Percentiles rank a stretch among this genome's conserved stretches.
These are phyloP conservation scores for Dendrothele bispora DNA, from an alignment of 768 basidiomycete genomes.

Conservation along the genomic window DNA sequence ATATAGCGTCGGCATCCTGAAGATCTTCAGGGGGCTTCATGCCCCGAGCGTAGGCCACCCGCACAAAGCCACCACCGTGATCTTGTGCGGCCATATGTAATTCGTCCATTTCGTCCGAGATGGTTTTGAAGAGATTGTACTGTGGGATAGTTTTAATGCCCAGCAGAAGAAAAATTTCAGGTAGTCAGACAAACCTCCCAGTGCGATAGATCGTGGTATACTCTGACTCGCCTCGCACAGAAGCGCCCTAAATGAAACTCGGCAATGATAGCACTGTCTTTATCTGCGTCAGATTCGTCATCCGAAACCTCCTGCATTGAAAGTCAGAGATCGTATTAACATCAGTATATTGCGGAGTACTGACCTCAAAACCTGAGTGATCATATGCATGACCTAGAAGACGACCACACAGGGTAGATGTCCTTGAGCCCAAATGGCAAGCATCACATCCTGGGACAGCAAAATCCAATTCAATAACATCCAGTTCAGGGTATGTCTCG, in stretches of 20 bases:
- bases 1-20: slow-evolving; percentile 72
- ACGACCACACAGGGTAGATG: slow-evolving; percentile 62
- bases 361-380: slow-evolving; percentile 63
- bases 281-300: slow-evolving; percentile 19
- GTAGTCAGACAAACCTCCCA: slow-evolving; percentile 70
- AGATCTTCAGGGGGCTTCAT: slow-evolving; percentile 64
- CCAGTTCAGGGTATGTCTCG: slow-evolving; percentile 66
- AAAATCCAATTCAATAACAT: slow-evolving; percentile 51
- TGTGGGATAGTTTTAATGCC: slow-evolving; percentile 23
- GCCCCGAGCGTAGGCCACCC: slow-evolving; percentile 55
- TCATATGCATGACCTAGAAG: slow-evolving; percentile 73
- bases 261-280: slow-evolving; percentile 14
- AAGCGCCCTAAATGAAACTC: slow-evolving; percentile 76
- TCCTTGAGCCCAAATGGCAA: slow-evolving; percentile 71
- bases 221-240: slow-evolving; percentile 66
- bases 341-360: too few relatives aligned
- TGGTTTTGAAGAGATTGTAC: slow-evolving; percentile 63
- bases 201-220: slow-evolving; percentile 74
- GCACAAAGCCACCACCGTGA: slow-evolving; percentile 48
- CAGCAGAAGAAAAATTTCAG: slow-evolving; percentile 9
- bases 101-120: slow-evolving; percentile 58
- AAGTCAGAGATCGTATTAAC: slow-evolving; percentile 8
- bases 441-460: slow-evolving; percentile 74
- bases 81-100: slow-evolving; percentile 39
- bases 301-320: slow-evolving; percentile 13